phyloP scores from a whole-genome alignment of 2,329 filamentous ascomycete species.

The Samsoniella hepiali region DNA sequence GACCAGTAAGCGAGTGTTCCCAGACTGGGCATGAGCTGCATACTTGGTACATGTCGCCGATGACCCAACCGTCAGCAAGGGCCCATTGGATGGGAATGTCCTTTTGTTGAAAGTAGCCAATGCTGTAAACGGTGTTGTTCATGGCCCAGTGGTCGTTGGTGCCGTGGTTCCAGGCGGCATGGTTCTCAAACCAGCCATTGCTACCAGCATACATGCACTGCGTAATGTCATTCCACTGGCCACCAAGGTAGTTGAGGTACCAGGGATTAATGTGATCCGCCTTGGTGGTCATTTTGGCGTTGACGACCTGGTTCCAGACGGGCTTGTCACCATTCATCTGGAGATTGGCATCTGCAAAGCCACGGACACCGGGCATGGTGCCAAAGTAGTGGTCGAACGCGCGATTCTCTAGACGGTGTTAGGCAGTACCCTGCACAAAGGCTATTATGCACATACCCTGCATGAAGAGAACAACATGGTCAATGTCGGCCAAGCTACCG shows the following conservation, averaged over 20 bases:
- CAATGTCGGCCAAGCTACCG: slow-evolving; percentile 38
- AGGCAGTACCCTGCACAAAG: background rate
- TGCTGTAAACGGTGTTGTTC: slow-evolving; percentile 52
- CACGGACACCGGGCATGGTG: slow-evolving; percentile 53
- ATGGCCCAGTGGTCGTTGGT: slow-evolving; percentile 52
- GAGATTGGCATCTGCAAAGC: slow-evolving; percentile 54
- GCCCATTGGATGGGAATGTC: slow-evolving; percentile 55
- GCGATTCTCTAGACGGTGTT: slow-evolving; percentile 27
- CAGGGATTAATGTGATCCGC: slow-evolving; percentile 47
- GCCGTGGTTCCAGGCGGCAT: slow-evolving; percentile 48
- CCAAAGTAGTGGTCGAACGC: slow-evolving; percentile 50
- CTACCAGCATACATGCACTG: slow-evolving; percentile 52
- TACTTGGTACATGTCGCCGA: slow-evolving; percentile 53
- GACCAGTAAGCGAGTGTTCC: slow-evolving; percentile 34
- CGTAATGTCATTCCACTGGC: slow-evolving; percentile 47
- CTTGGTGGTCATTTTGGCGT: slow-evolving; percentile 35
- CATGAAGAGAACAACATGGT: slow-evolving; percentile 58
- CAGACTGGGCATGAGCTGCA: slow-evolving; percentile 27
- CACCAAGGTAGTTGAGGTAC: slow-evolving; percentile 54
- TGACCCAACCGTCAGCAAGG: slow-evolving; percentile 52
- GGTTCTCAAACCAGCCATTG: slow-evolving; percentile 52
- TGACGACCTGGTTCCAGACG: slow-evolving; percentile 47
- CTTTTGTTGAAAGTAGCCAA: slow-evolving; percentile 47
- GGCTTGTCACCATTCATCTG: slow-evolving; percentile 45
- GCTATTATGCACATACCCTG: slow-evolving; percentile 33